A percentile compares a stretch with the other conserved stretches of the same genome.
These are phyloP conservation scores for Trichoderma harzianum DNA, from an alignment of 2,329 filamentous ascomycete species.

Conservation along the genomic window DNA sequence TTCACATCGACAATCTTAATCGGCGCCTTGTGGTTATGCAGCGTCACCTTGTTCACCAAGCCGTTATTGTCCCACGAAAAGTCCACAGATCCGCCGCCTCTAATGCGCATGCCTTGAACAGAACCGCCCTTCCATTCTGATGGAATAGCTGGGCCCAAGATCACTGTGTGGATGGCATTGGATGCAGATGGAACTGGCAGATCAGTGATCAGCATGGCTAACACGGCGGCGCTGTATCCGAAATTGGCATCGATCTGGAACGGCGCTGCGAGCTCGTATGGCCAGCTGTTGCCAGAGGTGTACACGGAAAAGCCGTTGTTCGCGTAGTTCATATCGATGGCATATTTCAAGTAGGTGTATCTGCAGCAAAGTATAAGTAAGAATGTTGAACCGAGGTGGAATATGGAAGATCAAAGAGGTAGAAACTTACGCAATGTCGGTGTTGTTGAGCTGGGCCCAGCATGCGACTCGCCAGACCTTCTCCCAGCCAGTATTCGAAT, in stretches of 20 bases:
- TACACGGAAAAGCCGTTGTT: conserved; percentile 53
- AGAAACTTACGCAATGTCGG: conserved; percentile 27
- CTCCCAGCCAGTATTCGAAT: conserved; percentile 55
- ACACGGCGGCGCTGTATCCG: conserved; percentile 46
- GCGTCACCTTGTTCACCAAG: conserved; percentile 12
- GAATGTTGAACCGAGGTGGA: fast-evolving
- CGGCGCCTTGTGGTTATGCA: not conserved
- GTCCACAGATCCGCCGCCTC: conserved; percentile 42
- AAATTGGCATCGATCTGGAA: conserved; percentile 62
- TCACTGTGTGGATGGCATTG: conserved; percentile 33
- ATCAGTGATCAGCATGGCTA: conserved; percentile 53
- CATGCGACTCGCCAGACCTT: conserved; percentile 57
- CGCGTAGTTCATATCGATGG: conserved; percentile 48
- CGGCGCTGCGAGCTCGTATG: conserved; percentile 37
- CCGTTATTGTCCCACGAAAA: conserved; percentile 42
- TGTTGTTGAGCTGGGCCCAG: conserved; percentile 54
- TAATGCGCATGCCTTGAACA: conserved; percentile 42
- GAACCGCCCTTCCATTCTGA: conserved; percentile 40
- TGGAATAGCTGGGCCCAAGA: conserved; percentile 48
- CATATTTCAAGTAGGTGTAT: conserved; percentile 49
- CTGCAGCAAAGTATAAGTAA: conserved; percentile 2
- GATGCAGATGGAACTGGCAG: conserved; percentile 32
- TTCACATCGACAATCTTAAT: conserved; percentile 17
- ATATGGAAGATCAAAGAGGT: fast-evolving
- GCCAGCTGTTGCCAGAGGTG: conserved; percentile 18